Conservation (phyloP, 768 basidiomycete species). For the Lactarius hatsudake region DNA sequence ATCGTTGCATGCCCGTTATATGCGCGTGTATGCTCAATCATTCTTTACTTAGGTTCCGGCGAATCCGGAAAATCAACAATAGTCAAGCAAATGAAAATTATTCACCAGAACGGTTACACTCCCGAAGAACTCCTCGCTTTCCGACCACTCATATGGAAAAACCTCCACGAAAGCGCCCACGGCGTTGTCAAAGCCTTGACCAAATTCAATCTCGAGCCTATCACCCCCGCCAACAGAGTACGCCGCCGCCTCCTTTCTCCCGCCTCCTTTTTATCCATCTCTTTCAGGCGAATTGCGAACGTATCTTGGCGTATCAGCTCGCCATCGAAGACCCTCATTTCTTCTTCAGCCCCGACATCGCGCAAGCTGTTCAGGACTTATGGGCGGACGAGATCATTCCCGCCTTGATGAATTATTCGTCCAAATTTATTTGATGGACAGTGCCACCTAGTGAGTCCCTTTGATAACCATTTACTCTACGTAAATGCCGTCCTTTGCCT, state of each 20-base stretch:
- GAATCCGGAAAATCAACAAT: constrained; percentile 95
- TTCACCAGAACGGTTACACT: constrained; percentile 89
- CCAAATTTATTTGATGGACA: constrained; percentile 95
- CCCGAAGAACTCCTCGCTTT: constrained; percentile 72
- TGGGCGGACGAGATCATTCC: constrained; percentile 65
- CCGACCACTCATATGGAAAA: constrained; percentile 76
- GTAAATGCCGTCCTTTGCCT: neutral
- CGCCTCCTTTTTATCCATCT: constrained; percentile 26
- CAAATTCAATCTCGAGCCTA: constrained; percentile 79
- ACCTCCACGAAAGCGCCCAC: constrained; percentile 87
- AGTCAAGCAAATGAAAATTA: constrained; percentile 99
- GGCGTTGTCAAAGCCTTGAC: constrained; percentile 82
- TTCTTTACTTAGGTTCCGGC: constrained; percentile 67
- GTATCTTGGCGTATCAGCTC: constrained; percentile 54
- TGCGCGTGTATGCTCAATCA: constrained; percentile 3
- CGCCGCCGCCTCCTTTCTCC: constrained; percentile 18
- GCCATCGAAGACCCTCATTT: constrained; percentile 42
- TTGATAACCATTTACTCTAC: neutral
- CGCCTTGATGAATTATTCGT: constrained; percentile 52
- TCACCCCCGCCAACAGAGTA: constrained; percentile 61
- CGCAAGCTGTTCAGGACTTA: constrained; percentile 62
- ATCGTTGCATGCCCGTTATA: constrained; percentile 7
- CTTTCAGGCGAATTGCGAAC: constrained; percentile 48
- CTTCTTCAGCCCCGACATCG: constrained; percentile 56
- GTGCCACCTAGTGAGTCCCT: constrained; percentile 74